Conservation (phyloP, 2,329 filamentous ascomycete species). For the Cordyceps militaris region DNA sequence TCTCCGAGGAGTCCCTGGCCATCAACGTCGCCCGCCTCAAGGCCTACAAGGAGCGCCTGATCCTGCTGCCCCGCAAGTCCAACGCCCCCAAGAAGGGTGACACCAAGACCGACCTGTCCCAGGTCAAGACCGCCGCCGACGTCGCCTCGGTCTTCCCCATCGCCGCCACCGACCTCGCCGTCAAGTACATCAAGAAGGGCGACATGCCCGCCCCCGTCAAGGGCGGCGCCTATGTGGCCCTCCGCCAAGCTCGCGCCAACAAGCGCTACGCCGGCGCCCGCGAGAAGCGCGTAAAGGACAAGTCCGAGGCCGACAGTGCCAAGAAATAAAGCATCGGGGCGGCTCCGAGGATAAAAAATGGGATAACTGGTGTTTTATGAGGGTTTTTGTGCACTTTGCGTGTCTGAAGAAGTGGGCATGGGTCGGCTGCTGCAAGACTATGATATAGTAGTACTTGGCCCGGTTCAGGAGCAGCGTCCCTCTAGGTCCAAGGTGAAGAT, state of each 20-base stretch:
- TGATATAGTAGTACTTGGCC: constrained; percentile 28
- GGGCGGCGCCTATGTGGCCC: constrained; percentile 78
- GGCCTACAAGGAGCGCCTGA: constrained; percentile 92
- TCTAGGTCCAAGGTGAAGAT: constrained; percentile 36
- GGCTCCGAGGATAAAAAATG: constrained; percentile 9
- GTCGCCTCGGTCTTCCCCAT: constrained; percentile 60
- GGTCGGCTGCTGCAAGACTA: constrained; percentile 30
- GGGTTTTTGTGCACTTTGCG: constrained; percentile 15
- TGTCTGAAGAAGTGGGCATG: constrained; percentile 26
- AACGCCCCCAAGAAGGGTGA: constrained; percentile 93
- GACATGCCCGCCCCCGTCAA: constrained; percentile 67
- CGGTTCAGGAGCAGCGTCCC: constrained; percentile 31
- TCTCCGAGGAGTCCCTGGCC: constrained; percentile 89
- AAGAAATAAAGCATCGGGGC: constrained; percentile 63
- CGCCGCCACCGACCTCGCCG: constrained; percentile 54
- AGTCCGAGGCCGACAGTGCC: constrained; percentile 72
- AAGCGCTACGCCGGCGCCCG: constrained; percentile 73
- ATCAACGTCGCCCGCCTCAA: constrained; percentile 96
- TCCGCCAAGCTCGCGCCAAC: constrained; percentile 79
- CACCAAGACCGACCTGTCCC: constrained; percentile 72
- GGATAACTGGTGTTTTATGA: constrained; percentile 15
- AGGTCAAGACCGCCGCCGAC: constrained; percentile 50
- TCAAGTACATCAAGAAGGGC: constrained; percentile 74
- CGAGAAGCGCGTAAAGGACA: constrained; percentile 90
- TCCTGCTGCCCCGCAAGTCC: constrained; percentile 93